Evolutionary conservation across 2,329 filamentous ascomycete genomes (phyloP).

Genomic region (Arthrobotrys conoides): DNA sequence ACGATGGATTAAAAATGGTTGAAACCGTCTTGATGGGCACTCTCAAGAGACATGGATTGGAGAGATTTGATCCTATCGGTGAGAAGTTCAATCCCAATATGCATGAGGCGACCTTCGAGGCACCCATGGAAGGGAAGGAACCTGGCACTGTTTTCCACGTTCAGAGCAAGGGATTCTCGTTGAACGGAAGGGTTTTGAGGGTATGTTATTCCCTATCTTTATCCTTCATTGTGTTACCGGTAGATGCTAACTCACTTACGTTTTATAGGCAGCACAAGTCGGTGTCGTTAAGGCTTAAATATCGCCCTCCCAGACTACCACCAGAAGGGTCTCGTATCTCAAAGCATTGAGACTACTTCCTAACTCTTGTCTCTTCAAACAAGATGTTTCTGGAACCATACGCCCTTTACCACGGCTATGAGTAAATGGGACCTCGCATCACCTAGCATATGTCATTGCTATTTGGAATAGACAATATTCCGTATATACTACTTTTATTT

Average conservation of each 20-base stretch:
- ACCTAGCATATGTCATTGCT: background rate
- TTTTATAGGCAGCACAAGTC: conserved; percentile 48
- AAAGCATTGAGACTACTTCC: background rate
- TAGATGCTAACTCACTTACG: background rate
- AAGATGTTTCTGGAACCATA: background rate
- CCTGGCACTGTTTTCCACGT: conserved; percentile 91
- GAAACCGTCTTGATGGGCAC: conserved; percentile 88
- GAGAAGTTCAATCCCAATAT: conserved; percentile 96
- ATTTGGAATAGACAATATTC: conserved; percentile 35
- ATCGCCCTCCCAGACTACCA: background rate
- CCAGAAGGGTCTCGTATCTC: background rate
- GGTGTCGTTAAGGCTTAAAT: conserved; percentile 51
- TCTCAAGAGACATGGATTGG: conserved; percentile 92
- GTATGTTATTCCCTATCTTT: conserved; percentile 65
- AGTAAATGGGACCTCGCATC: conserved; percentile 14
- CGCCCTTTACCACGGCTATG: background rate
- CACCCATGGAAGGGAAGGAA: conserved; percentile 87
- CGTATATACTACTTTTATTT: conserved; percentile 37
- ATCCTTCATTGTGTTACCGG: background rate
- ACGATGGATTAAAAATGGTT: conserved; percentile 95
- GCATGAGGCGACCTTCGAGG: conserved; percentile 97
- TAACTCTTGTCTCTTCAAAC: background rate
- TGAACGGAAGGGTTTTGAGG: conserved; percentile 90
- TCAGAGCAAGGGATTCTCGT: conserved; percentile 94
- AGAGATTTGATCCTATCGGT: conserved; percentile 84